Evolutionary conservation across 805 yeast species (phyloP).

Genomic region (Cyberlindnera samutprakarnensis): DNA sequence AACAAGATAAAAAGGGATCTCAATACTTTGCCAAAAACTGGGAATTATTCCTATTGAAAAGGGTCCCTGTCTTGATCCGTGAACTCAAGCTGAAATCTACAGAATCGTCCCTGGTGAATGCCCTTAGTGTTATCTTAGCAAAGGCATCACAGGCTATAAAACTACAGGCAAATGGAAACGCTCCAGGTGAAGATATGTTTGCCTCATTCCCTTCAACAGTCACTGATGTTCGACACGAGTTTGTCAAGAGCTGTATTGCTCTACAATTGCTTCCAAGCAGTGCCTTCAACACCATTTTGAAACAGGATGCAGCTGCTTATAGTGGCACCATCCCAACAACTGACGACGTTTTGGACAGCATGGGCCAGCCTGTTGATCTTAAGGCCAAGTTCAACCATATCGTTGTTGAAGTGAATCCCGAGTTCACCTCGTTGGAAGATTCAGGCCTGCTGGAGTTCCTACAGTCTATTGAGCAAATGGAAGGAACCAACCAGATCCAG

Average conservation of each 20-base stretch:
- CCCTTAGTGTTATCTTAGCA: constrained; percentile 27
- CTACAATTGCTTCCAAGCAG: constrained; percentile 29
- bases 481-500: constrained; percentile 40
- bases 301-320: constrained; percentile 33
- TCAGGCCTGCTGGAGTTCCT: constrained; percentile 47
- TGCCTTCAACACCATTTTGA: constrained; percentile 27
- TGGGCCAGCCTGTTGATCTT: constrained; percentile 26
- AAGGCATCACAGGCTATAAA: constrained; percentile 25
- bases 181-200: constrained; percentile 37
- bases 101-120: constrained; percentile 22
- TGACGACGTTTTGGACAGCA: constrained; percentile 28
- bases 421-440: constrained; percentile 41
- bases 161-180: constrained; percentile 9
- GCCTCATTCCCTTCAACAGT: constrained; percentile 41
- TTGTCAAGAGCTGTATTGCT: constrained; percentile 37
- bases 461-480: constrained; percentile 35
- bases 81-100: constrained; percentile 23
- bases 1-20: constrained; percentile 26
- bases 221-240: constrained; percentile 43
- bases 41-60: constrained; percentile 37
- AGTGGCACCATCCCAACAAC: constrained; percentile 23
- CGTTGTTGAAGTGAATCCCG: constrained; percentile 35
- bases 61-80: constrained; percentile 37
- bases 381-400: constrained; percentile 21
- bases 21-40: constrained; percentile 32